Evolutionary conservation across 164 flowering plant species (phyloP), one percentile per base, ranked within the genome.

Genomic region (Magnolia changhungtana): DNA sequence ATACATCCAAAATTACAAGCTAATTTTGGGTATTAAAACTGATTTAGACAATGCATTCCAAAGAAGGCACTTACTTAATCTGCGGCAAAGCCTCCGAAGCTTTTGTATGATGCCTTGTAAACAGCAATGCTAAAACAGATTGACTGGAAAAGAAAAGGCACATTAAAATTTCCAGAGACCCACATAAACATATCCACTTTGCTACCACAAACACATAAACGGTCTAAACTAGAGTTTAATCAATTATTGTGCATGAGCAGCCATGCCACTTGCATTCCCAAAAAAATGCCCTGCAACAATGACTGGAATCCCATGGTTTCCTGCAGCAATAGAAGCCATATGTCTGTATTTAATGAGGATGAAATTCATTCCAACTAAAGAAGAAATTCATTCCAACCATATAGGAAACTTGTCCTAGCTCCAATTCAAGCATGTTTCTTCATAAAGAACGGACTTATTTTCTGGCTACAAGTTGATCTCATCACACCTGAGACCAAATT

Each of bases 191-290:
- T 72, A 13, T 67, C 11, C 16, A 20, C 9, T 69, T n/a, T 23
- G 2, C 23, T 11, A 11, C 11, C 68, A 65, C n/a, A 63, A 19
- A 63, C 24, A 65, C 23, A 21, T 10, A 27, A 27, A 27, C n/a
- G 11, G 74, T 27, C 29, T 27, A 27, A 27, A 27, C 29, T 27
- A 27, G 29, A 27, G 29, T 14, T 67, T 37, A 72, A 71, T 71
- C 21, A 74, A 77, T 90, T 91, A 96, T 97, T 96, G 99, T 81
- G 99, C 77, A 77, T 84, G 98, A 79, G 97, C 98, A 81, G 97
- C 97, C 97, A 96, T 96, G 80, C 99, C 98, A 84, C 97, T 94
- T 7, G 98, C 98, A 88, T 91, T 94, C 69, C 99, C 99, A 84
- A 94, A 96, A 82, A 77, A 65, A 85, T 92, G 95, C 31, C 93